Conservation (phyloP, 495 filamentous ascomycete genomes). For the Aspergillus sclerotioniger region DNA sequence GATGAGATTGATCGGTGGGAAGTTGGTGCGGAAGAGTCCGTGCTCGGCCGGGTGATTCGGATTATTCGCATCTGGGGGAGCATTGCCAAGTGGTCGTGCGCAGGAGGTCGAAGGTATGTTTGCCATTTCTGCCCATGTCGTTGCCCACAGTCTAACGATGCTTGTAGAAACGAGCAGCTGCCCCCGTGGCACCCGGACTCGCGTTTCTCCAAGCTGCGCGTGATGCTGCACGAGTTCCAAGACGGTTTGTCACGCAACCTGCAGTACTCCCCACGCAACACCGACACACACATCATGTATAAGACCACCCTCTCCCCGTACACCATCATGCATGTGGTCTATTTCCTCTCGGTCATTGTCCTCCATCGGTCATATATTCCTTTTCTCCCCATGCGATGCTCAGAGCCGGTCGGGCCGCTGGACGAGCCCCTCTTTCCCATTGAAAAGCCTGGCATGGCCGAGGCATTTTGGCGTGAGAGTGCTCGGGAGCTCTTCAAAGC, state of each 20-base stretch:
- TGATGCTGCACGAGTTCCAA: slow-evolving; percentile 64
- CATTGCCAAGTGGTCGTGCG: slow-evolving; percentile 72
- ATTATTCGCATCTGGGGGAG: slow-evolving; percentile 77
- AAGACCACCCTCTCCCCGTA: slow-evolving; percentile 69
- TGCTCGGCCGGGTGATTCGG: slow-evolving; percentile 73
- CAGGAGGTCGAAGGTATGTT: slow-evolving; percentile 60
- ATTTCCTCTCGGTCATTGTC: slow-evolving; percentile 73
- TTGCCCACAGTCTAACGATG: neutral
- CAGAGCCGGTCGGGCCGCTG: slow-evolving; percentile 66
- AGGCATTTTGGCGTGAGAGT: slow-evolving; percentile 71
- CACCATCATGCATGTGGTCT: slow-evolving; percentile 74
- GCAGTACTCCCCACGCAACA: slow-evolving; percentile 69
- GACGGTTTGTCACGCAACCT: slow-evolving; percentile 66
- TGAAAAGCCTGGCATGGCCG: slow-evolving; percentile 50
- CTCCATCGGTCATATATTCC: slow-evolving; percentile 80
- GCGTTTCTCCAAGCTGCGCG: slow-evolving; percentile 59
- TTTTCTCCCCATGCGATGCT: slow-evolving; percentile 72
- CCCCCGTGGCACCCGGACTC: slow-evolving; percentile 65
- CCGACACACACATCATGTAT: slow-evolving; percentile 76
- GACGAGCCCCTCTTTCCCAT: slow-evolving; percentile 65
- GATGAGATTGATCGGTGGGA: slow-evolving; percentile 63
- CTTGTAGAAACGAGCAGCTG: slow-evolving; percentile 42
- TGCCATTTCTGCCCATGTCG: neutral
- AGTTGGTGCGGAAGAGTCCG: slow-evolving; percentile 61
- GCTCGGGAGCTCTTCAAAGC: slow-evolving; percentile 71